Base-by-base conservation (phyloP, 768 basidiomycete species). In the Dacryopinax primogenitus region DNA sequence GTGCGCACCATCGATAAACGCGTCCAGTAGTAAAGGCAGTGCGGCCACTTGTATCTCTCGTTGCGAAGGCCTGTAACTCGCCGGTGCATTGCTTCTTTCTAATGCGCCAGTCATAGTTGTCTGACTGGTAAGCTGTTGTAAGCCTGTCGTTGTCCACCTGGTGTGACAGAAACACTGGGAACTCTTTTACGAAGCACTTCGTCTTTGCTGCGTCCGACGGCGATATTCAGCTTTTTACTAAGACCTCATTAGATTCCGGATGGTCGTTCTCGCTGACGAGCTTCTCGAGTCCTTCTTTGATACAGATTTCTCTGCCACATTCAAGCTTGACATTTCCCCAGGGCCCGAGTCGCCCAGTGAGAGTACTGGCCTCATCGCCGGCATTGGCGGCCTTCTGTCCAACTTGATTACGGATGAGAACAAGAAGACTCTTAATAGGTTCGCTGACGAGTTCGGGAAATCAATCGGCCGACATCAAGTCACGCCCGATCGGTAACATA, bases 251-350 rank as follows among this genome's bases (percentile, higher is more conserved):
- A 91, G 91, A 7, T 99, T 99, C 84, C 86, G 96, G 6, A 99
- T 98, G 96, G 95, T 98, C 39, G 89, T 99, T 3, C 81, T 99
- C 9, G 94, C 95, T 0, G 96, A 98, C 69, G 94, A 97, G 73
- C 81, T 98, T 30, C 82, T 99, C 28, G 96, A 99, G 73, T 87
- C 89, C 0, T 99, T 99, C 81, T 99, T 97, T 71, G 93, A 92
- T 71, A 84, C 87, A 0, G 96, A 98, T 74, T 78, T 99, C 67
- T 85, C 90, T 0, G 84, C 82, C 0, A 93, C 93, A 1, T 98
- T 96, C 83, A 82, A 84, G 68, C 79, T 96, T 34, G 86, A 88
- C 65, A 78, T 81, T 16, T 78, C 88, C 3, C 69, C 70, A 3
- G 70, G 70, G 30, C 82, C 84, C 0, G 86, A 89, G 64, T 78